Base-by-base conservation (phyloP, 1,284 basidiomycete genomes). In the Mycosarcoma maydis region DNA sequence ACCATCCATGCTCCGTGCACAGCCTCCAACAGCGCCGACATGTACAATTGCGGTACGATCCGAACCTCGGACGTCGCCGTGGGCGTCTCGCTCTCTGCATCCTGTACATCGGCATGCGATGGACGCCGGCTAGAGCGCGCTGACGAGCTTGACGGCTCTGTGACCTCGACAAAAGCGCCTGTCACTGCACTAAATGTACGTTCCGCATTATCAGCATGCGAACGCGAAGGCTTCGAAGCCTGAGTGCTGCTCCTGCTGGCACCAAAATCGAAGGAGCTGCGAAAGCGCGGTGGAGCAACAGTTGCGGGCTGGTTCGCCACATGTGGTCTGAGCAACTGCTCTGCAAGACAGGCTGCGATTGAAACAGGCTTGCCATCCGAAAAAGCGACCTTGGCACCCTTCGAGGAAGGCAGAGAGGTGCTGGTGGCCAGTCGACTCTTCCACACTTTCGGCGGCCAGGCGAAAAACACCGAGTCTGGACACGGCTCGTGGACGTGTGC, bases 1-100 rank as follows among this genome's bases (percentile, higher is more conserved):
- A 55, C 37, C 66, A 64, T 64, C 59, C 59, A 69, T 4, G 66
- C 66, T 6, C 59, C 66, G 22, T 69, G 47, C 6, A 69, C 45
- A 14, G 55, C 47, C 24, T 69, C 66, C 20, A 69, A 22, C 8
- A 69, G 47, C 13, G 59, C 59, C 22, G 40, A 49, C 50, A 59
- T 64, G 41, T 64, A 44, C 30, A 68, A 30, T 24, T 68, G 65
- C 20, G 65, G 52, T 16, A 68, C 59, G 9, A 43, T 54, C 2
- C 65, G 53, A 14, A 44, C 39, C n/a, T 54, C 49, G 2, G 24
- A 19, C 4, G 36, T 17, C 11, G 37, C n/a, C 4, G 10, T 9
- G 14, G 17, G 4, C 10, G 17, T 19, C 17, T 22, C 14, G n/a
- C 23, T 6, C 34, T 29, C 29, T 17, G 49, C 24, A 8, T 42